Conservation (phyloP, 2,329 filamentous ascomycete species). For the Neoarthrinium moseri region DNA sequence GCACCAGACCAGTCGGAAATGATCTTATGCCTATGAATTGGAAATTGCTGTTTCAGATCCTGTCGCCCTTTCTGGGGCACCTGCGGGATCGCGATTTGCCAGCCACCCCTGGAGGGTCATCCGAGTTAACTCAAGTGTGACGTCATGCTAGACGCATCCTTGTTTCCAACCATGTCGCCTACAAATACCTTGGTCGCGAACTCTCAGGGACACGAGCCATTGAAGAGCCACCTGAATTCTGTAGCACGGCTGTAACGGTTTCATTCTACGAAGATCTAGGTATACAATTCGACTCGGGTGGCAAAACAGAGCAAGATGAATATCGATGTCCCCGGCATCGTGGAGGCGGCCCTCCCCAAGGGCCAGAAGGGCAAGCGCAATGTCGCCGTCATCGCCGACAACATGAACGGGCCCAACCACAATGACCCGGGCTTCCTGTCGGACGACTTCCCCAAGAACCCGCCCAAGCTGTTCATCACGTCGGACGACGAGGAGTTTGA, state of each 20-base stretch:
- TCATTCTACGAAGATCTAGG: neutral
- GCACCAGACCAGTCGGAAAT: too few relatives aligned
- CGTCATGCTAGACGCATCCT: neutral
- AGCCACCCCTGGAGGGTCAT: neutral
- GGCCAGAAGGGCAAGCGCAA: slow-evolving; percentile 15
- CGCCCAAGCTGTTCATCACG: slow-evolving; percentile 41
- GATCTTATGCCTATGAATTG: too few relatives aligned
- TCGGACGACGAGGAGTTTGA: slow-evolving; percentile 43
- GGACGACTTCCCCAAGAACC: slow-evolving; percentile 32
- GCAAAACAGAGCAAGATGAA: slow-evolving; percentile 18
- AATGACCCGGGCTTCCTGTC: slow-evolving; percentile 42
- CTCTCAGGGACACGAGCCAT: neutral
- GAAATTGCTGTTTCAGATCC: too few relatives aligned
- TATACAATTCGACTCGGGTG: neutral
- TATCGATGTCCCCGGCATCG: slow-evolving; percentile 26
- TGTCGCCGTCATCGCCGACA: slow-evolving; percentile 19
- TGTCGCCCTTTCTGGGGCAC: too few relatives aligned
- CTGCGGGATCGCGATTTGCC: neutral
- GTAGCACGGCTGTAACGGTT: too few relatives aligned
- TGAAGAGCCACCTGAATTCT: neutral
- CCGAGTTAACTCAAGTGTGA: neutral
- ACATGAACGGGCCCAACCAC: slow-evolving; percentile 31
- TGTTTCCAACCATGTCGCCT: neutral
- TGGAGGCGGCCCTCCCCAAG: slow-evolving; percentile 25
- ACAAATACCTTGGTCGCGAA: neutral